Evolutionary conservation across 257 asterid species (phyloP).

Genomic region (Nicotiana obtusifolia): DNA sequence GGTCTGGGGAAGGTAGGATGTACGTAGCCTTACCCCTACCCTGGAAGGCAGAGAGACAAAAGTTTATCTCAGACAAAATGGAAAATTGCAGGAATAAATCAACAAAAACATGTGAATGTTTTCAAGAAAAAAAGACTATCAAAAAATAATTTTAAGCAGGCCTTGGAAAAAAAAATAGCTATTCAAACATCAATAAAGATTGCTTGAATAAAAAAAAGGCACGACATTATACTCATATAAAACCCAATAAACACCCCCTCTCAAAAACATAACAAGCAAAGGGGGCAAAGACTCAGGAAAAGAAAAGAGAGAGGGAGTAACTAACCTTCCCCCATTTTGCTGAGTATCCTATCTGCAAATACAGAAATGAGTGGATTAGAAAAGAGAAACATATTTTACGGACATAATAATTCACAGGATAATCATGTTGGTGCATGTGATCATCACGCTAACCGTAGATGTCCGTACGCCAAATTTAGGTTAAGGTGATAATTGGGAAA

Average conservation of each 20-base stretch:
- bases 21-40: too few relatives aligned
- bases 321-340: constrained; percentile 97
- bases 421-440: background rate
- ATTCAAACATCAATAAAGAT: background rate
- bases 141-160: background rate
- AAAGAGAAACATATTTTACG: background rate
- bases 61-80: constrained; percentile 32
- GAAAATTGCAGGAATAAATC: constrained; percentile 71
- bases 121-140: constrained; percentile 41
- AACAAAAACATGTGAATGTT: constrained; percentile 57
- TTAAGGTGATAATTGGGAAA: background rate
- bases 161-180: background rate
- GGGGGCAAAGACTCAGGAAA: background rate
- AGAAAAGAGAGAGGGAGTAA: constrained; percentile 22
- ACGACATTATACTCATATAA: background rate
- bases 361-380: constrained; percentile 17
- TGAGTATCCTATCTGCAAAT: constrained; percentile 73
- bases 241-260: background rate
- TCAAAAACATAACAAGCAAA: background rate
- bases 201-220: background rate
- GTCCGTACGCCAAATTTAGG: background rate
- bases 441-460: background rate
- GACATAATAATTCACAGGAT: background rate
- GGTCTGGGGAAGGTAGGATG: too few relatives aligned
- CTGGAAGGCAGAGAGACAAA: too few relatives aligned